Evolutionary conservation across 2,329 filamentous ascomycete genomes (phyloP), one percentile per base, ranked within the genome.

Genomic region (Aureobasidium sp.): DNA sequence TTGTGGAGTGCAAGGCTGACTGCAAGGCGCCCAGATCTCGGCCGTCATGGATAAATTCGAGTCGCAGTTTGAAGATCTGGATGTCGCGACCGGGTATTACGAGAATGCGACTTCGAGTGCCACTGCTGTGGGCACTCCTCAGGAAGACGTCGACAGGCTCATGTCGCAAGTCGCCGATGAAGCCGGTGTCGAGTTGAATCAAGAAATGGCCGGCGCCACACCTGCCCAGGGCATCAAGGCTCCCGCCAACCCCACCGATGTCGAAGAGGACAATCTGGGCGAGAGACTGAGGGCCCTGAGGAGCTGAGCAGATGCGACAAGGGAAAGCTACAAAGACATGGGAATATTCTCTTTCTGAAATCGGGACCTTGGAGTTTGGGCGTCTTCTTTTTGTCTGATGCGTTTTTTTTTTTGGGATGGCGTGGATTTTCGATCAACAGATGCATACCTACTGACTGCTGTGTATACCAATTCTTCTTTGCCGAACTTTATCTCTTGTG

Each of bases 91-190:
- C 7, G 74, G 83, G 60, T 89, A 90, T 70, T 93, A 93, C 70
- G 88, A 91, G 69, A 89, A 90, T 64, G 87, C 88, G 56, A 91
- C 90, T 57, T 83, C 80, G 19, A 84, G 86, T 56, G 86, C 85
- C 32, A 94, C 89, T 68, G 87, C 70, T 63, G 85, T 74, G 66
- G 87, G 75, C 68, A 90, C 73, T 72, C 87, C 74, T 70, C 80
- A 95, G 66, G 89, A 94, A 61, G 88, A 90, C 60, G 88, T 95
- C 2, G 89, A 95, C 68, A 83, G 88, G 60, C 72, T 95, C 57
- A 85, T 95, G 71, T 85, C 81, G 59, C 86, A 94, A 71, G 81
- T 93, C 38, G 89, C 89, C 58, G 90, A 95, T 68, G 89, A 94
- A 68, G 88, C 87, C 8, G 90, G 90, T 51, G 80, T 95, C 49